A percentile compares a stretch with the other conserved stretches of the same genome.
Evolutionary conservation across 2,329 filamentous ascomycete species (phyloP).

Genomic region (Penicillium sp.): DNA sequence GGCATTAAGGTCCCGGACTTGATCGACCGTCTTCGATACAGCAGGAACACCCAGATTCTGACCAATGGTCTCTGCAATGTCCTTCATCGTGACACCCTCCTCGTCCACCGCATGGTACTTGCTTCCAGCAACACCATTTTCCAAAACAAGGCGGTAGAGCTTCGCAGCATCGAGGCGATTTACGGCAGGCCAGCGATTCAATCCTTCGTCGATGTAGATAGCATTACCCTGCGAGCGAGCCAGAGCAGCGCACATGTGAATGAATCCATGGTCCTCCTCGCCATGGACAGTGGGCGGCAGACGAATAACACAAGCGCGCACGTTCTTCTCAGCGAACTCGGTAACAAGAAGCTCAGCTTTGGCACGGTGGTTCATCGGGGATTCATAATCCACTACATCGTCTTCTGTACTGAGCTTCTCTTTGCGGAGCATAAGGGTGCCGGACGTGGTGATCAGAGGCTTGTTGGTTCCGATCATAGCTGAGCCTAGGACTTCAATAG

Average conservation of each 20-base stretch:
- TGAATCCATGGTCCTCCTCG: conserved; percentile 33
- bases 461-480: conserved; percentile 33
- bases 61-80: conserved; percentile 37
- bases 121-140: conserved; percentile 36
- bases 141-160: conserved; percentile 39
- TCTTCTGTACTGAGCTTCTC: conserved; percentile 33
- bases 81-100: conserved; percentile 35
- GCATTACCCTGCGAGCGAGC: conserved; percentile 30
- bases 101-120: conserved; percentile 40
- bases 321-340: conserved; percentile 22
- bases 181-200: conserved; percentile 38
- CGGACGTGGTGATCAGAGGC: conserved; percentile 39
- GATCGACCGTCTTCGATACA: conserved; percentile 24
- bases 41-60: conserved; percentile 34
- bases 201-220: conserved; percentile 38
- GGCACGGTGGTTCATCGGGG: conserved; percentile 24
- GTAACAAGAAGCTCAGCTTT: conserved; percentile 22
- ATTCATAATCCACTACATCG: conserved; percentile 15
- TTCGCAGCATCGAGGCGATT: conserved; percentile 41
- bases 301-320: conserved; percentile 38
- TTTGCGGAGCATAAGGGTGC: conserved; percentile 31
- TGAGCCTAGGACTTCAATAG: conserved; percentile 37
- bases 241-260: conserved; percentile 23
- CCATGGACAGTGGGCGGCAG: conserved; percentile 43
- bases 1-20: conserved; percentile 32